Conservation (phyloP, 495 filamentous ascomycete species). For the Apodospora peruviana region DNA sequence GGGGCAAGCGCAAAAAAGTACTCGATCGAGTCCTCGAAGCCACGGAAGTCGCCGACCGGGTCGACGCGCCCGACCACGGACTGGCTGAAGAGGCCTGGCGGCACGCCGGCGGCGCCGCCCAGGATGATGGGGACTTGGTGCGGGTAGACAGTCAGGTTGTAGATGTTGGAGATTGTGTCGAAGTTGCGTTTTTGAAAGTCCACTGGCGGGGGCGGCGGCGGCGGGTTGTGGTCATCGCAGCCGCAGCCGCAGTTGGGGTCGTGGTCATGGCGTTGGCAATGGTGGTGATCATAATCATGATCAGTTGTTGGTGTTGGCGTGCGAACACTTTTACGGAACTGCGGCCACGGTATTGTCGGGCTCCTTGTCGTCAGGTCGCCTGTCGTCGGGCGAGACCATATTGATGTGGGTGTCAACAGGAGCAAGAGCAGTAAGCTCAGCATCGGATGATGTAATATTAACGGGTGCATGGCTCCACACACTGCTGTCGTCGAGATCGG, state of each 20-base stretch:
- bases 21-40: conserved; percentile 33
- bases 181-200: conserved; percentile 27
- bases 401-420: no score
- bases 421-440: no score
- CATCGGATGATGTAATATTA: no score
- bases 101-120: conserved; percentile 23
- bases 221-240: not conserved
- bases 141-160: conserved; percentile 36
- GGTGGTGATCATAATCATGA: no score
- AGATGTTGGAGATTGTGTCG: conserved; percentile 31
- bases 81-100: conserved; percentile 30
- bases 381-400: no score
- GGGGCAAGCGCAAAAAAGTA: conserved; percentile 35
- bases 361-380: no score
- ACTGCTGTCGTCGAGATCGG: no score
- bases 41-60: conserved; percentile 31
- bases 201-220: not conserved
- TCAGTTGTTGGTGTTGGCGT: no score
- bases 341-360: not conserved
- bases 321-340: not conserved
- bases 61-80: conserved; percentile 29
- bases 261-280: not conserved
- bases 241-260: no score
- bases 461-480: no score
- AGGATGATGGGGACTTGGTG: conserved; percentile 32